Conservation (phyloP, 2,329 filamentous ascomycete genomes). For the Rhynchosporium agropyri region DNA sequence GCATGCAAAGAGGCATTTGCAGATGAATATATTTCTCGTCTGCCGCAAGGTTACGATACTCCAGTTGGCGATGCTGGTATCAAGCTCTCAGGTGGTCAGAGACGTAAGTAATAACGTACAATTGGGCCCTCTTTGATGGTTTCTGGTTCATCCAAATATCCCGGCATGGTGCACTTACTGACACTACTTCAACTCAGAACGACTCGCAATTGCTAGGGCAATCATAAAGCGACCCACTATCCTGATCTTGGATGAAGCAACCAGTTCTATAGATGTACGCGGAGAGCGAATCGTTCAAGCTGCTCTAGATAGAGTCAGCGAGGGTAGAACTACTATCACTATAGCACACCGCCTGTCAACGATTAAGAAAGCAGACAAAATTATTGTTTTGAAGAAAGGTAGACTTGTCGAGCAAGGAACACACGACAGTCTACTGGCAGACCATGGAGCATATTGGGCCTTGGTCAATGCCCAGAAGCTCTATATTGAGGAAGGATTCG, state of each 20-base stretch:
- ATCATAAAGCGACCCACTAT: slow-evolving; percentile 72
- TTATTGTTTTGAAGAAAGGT: slow-evolving; percentile 75
- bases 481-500: slow-evolving; percentile 38
- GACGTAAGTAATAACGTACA: not conserved
- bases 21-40: slow-evolving; percentile 66
- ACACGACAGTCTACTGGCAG: slow-evolving; percentile 69
- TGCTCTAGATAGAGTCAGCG: slow-evolving; percentile 57
- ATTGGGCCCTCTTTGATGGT: too few species aligned
- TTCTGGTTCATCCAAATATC: too few species aligned
- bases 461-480: slow-evolving; percentile 43
- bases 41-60: slow-evolving; percentile 72
- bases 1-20: slow-evolving; percentile 71
- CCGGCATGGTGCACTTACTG: too few species aligned
- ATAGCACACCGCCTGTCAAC: slow-evolving; percentile 71
- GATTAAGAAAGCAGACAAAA: slow-evolving; percentile 75
- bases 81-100: slow-evolving; percentile 65
- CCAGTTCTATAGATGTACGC: slow-evolving; percentile 53
- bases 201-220: slow-evolving; percentile 70
- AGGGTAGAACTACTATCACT: slow-evolving; percentile 61
- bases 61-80: slow-evolving; percentile 76
- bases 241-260: slow-evolving; percentile 73
- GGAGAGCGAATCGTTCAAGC: slow-evolving; percentile 54
- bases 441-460: slow-evolving; percentile 65
- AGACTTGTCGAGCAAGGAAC: slow-evolving; percentile 73
- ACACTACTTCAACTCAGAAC: slow-evolving; percentile 45